Percentiles rank a stretch among this genome's conserved stretches.
These are phyloP conservation scores for Coemansia sp. DNA, from an alignment of 192 early-diverging fungal species.

Conservation along the genomic window DNA sequence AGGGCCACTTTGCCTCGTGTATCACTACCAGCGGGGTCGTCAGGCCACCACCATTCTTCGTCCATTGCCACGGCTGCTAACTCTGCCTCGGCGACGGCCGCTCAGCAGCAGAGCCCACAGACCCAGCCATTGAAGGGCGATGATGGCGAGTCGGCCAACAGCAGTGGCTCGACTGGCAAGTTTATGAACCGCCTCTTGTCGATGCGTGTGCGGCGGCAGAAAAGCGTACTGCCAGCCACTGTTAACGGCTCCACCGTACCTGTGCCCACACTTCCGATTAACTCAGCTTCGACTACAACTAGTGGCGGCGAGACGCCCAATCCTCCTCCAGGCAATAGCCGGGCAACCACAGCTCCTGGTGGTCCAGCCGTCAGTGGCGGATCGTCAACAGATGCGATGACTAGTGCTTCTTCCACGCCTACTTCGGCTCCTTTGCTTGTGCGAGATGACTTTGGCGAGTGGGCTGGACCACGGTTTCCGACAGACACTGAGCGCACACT, in stretches of 20 bases:
- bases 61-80: constrained; percentile 31
- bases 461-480: constrained; percentile 42
- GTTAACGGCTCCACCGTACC: neutral
- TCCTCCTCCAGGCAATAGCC: constrained; percentile 14
- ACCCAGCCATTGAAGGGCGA: constrained; percentile 17
- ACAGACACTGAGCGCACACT: constrained; percentile 50
- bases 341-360: constrained; percentile 19
- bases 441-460: constrained; percentile 16
- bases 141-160: constrained; percentile 31
- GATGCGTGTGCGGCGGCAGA: constrained; percentile 50
- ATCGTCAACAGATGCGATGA: neutral
- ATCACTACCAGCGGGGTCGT: neutral
- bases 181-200: constrained; percentile 43
- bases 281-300: neutral
- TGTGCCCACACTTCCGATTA: neutral
- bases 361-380: neutral
- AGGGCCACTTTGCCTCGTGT: neutral
- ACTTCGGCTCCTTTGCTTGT: neutral
- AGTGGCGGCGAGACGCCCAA: neutral
- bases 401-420: neutral
- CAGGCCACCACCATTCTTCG: constrained; percentile 32
- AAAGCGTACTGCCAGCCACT: constrained; percentile 17
- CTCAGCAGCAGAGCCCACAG: constrained; percentile 16
- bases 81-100: constrained; percentile 4
- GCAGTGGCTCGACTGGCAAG: constrained; percentile 40